Evolutionary conservation across 805 yeast genomes (phyloP).

Genomic region (Saccharomycopsis fibuligera): DNA sequence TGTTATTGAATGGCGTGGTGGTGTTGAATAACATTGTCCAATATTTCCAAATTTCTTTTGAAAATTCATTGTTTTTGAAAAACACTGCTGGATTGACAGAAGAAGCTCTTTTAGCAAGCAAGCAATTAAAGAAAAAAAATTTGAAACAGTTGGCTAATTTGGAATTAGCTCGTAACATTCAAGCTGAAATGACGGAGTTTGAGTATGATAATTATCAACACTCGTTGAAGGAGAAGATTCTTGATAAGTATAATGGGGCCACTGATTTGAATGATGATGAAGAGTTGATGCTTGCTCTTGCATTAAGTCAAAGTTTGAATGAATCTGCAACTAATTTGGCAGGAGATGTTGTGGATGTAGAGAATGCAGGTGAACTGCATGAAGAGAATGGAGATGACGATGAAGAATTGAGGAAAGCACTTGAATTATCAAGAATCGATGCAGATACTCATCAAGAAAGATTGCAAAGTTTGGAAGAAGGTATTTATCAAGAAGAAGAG

Average conservation of each 20-base stretch:
- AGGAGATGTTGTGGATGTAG: no score
- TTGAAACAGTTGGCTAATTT: constrained; percentile 3
- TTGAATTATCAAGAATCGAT: constrained; percentile 10
- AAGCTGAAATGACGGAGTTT: constrained; percentile 11
- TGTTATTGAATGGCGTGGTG: constrained; percentile 14
- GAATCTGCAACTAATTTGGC: no score
- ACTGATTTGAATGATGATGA: constrained; percentile 16
- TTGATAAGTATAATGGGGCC: constrained; percentile 16
- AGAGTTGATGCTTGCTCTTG: constrained; percentile 17
- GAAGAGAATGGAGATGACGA: not conserved
- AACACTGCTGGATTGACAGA: constrained; percentile 7
- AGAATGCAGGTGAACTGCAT: not conserved
- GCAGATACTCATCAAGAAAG: not conserved
- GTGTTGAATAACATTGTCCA: constrained; percentile 16
- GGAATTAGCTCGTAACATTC: constrained; percentile 5
- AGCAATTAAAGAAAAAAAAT: constrained; percentile 1
- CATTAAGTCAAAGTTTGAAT: constrained; percentile 15
- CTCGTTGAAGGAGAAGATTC: not conserved
- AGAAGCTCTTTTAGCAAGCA: constrained; percentile 4
- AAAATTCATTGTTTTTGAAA: constrained; percentile 10
- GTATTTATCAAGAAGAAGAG: not conserved
- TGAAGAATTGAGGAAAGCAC: constrained; percentile 7
- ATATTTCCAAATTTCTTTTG: constrained; percentile 20
- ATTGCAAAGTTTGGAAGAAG: no score
- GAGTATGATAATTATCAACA: constrained; percentile 5